Base-by-base conservation (phyloP, 805 yeast genomes). In the Clavispora carvajalis region DNA sequence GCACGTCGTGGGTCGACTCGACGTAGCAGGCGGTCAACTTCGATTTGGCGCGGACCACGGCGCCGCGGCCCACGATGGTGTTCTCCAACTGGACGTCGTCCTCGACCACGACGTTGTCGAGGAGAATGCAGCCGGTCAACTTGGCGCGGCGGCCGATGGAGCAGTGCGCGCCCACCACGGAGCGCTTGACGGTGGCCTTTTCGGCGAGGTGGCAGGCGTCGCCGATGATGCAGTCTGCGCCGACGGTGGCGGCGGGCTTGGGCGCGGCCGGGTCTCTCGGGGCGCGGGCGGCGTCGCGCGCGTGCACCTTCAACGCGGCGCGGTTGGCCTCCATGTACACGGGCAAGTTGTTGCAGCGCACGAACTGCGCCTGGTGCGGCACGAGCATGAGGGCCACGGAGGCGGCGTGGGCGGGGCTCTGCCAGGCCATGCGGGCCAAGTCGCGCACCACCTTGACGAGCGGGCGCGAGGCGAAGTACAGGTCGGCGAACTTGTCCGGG, bases 321-420 rank as follows among this genome's bases (percentile, higher is more conserved):
- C 99, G 72, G 58, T 89, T 93, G 16, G 95, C 89, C 63, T 93
- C 99, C 79, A 88, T 76, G 60, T 81, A 89, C 2, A 91, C 85
- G 2, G 85, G 75, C 35, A 87, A 67, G 56, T 82, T 86, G 58
- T 88, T 89, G 36, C 85, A 74, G 50, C 98, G 76, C 44, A 86
- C 73, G 55, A 90, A 90, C 2, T 74, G 67, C 10, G 84, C 77
- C 44, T 80, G 77, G 22, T 74, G 68, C 3, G 96, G 95, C 21
- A 90, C 58, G 18, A 81, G 73, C 47, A 83, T 75, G 51, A 91
- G 68, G 4, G 84, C 84, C 13, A 93, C 75, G 1, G 81, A 75
- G 40, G 80, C 86, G 46, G 71, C 70, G 8, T 62, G 57, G 5
- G 55, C 52, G 0, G 83, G 70, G 57, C 89, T 96, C 52, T 76